A percentile compares a stretch with the other conserved stretches of the same genome.
phyloP scores from a whole-genome alignment of 371 early-diverging fungal species.

The Mortierella polycephala region DNA sequence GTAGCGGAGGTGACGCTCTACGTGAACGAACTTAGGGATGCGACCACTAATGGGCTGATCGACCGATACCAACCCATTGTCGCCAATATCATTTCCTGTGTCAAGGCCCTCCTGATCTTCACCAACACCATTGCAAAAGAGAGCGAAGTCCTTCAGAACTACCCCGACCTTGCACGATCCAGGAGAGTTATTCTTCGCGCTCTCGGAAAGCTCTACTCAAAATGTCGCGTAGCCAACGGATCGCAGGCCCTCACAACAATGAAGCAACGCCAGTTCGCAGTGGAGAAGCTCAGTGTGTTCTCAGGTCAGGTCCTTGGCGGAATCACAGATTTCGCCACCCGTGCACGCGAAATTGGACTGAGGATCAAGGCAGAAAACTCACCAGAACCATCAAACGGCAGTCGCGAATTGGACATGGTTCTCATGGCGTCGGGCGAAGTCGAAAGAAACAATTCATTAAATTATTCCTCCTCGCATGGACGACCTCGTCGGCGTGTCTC shows the following conservation, averaged over 20 bases:
- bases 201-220: slow-evolving; percentile 41
- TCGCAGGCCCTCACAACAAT: slow-evolving; percentile 22
- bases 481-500: slow-evolving; percentile 37
- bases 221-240: slow-evolving; percentile 44
- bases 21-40: slow-evolving; percentile 29
- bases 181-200: slow-evolving; percentile 35
- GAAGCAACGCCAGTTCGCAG: slow-evolving; percentile 38
- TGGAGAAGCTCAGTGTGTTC: slow-evolving; percentile 33
- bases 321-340: slow-evolving; percentile 36
- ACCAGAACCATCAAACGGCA: not conserved
- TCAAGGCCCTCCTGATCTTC: slow-evolving; percentile 30
- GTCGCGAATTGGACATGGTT: slow-evolving; percentile 6
- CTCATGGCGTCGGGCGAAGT: not conserved
- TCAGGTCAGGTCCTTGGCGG: slow-evolving; percentile 26
- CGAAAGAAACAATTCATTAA: not conserved
- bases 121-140: slow-evolving; percentile 45
- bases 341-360: slow-evolving; percentile 37
- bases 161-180: slow-evolving; percentile 32
- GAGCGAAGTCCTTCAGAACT: slow-evolving; percentile 24
- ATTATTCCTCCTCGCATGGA: slow-evolving; percentile 7
- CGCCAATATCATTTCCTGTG: slow-evolving; percentile 35
- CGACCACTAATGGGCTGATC: slow-evolving; percentile 13
- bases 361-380: slow-evolving; percentile 14
- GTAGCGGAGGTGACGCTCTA: slow-evolving; percentile 24
- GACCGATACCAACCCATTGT: slow-evolving; percentile 36